phyloP scores from a whole-genome alignment of 2,329 filamentous ascomycete genomes.

The Aspergillus fischeri region DNA sequence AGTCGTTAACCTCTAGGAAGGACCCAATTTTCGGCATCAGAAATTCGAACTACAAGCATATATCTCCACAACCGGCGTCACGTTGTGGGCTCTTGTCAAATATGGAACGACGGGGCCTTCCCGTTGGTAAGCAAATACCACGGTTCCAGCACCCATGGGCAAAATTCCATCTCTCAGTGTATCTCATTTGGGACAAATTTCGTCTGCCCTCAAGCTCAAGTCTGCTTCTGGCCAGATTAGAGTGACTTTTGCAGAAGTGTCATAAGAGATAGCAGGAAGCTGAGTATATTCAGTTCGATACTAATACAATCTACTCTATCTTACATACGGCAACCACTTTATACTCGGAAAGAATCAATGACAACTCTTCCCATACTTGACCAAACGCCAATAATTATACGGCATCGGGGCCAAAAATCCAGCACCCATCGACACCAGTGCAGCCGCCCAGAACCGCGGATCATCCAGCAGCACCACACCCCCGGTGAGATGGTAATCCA shows the following conservation, averaged over 20 bases:
- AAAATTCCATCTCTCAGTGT: not conserved
- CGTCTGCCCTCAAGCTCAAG: too few species aligned
- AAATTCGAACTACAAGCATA: not conserved
- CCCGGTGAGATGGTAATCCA: slow-evolving; percentile 54
- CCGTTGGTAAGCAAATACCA: not conserved
- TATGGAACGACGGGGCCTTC: not conserved
- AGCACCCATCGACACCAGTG: slow-evolving; percentile 26
- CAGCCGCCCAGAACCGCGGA: slow-evolving; percentile 52
- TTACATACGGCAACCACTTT: not conserved
- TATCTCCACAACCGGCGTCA: not conserved
- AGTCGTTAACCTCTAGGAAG: not conserved
- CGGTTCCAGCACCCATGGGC: not conserved
- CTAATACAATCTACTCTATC: not conserved
- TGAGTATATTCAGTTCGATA: not conserved
- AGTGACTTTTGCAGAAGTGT: too few species aligned
- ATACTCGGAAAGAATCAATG: slow-evolving; percentile 10
- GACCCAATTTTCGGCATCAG: not conserved
- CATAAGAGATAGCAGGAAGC: not conserved
- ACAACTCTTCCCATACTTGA: slow-evolving; percentile 44
- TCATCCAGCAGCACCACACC: slow-evolving; percentile 47
- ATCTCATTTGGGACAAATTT: too few species aligned
- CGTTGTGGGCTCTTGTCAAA: too few species aligned
- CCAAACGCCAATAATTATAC: slow-evolving; percentile 50
- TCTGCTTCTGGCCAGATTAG: too few species aligned
- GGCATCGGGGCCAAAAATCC: slow-evolving; percentile 47